Evolutionary conservation across 768 basidiomycete species (phyloP), one percentile per base, ranked within the genome.

Genomic region (Boletus bicolor): DNA sequence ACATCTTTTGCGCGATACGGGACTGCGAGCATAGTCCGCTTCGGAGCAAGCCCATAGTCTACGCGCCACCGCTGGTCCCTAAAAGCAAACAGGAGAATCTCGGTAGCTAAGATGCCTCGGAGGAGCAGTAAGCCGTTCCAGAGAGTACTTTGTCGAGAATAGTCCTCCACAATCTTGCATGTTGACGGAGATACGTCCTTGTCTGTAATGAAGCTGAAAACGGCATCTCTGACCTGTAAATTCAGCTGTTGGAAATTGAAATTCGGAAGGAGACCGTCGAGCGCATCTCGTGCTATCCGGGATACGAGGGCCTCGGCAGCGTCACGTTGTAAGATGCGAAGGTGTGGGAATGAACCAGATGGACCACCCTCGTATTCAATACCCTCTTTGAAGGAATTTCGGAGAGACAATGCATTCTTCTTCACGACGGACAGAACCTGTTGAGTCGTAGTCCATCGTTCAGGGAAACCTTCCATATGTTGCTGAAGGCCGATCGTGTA

Each of bases 1-100:
- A 75, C 67, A 46, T 82, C 81, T 57, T 80, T 82, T 0, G 81
- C 82, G n/a, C 76, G 70, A 52, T 79, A 82, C 0, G 82, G 81
- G 0, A 82, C 80, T 1, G 81, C 80, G 1, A 82, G 71, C 58
- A 77, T 64, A 1, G 79, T 74, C 4, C 82, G 73, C 7, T 44
- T 56, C 2, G 60, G 60, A 45, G 77, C 76, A 5, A 80, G 72
- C 2, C 82, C 81, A 57, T 79, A 83, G 44, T 82, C 76, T 0
- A 82, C 81, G 32, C 81, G 63, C 79, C 79, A 82, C 11, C 79
- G 73, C 44, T 69, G 72, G 17, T 74, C 68, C 32, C 62, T 64
- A 0, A 83, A 62, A 1, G 66, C 64, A 45, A 75, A 74, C 2
- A 65, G 38, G 2, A 83, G 65, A 9, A 83, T 73, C 0, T 76